Base-by-base conservation (phyloP, 2,329 filamentous ascomycete genomes). In the Aspergillus sp. region DNA sequence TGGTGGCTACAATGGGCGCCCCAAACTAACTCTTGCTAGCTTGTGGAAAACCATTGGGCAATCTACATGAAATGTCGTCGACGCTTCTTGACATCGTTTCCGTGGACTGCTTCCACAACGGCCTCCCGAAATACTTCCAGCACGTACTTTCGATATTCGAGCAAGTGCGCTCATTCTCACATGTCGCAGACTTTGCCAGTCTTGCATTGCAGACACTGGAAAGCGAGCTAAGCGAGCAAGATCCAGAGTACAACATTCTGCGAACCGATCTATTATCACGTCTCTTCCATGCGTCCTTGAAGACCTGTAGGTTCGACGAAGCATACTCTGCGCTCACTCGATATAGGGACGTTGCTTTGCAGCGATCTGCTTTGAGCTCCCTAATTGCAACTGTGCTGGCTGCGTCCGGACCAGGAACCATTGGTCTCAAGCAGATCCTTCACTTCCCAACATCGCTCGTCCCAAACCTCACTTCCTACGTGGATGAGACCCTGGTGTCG, bases 71-170 rank as follows among this genome's bases (percentile, higher is more conserved):
- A 48, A 65, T 73, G 63, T 76, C 73, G 5, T 70, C 73, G 39
- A 80, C 81, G 6, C 77, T 95, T 9, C 75, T 97, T 26, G 82
- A 86, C 45, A 81, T 88, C 27, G 81, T 83, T 2, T 88, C 95
- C 54, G 84, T 83, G 8, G 73, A 75, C 45, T 72, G 64, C 44
- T 82, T 85, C 60, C 76, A 89, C 60, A 80, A 80, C 47, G 93
- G 91, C 1, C 75, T 90, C 36, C 79, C 88, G 4, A 82, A 80
- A 52, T 98, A 96, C 69, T 94, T 94, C 65, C 81, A 84, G 38
- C 93, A 98, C 64, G 79, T 97, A 43, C 79, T 90, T 8, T 77
- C 81, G 19, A 75, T 98, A 1, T 97, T 86, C 60, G 90, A 96
- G 63, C 80, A 79, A 56, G 78, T 81, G 39, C 85, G 83, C 55